Evolutionary conservation across 208 protist species (phyloP).

Genomic region (Wallacemonas collosoma): DNA sequence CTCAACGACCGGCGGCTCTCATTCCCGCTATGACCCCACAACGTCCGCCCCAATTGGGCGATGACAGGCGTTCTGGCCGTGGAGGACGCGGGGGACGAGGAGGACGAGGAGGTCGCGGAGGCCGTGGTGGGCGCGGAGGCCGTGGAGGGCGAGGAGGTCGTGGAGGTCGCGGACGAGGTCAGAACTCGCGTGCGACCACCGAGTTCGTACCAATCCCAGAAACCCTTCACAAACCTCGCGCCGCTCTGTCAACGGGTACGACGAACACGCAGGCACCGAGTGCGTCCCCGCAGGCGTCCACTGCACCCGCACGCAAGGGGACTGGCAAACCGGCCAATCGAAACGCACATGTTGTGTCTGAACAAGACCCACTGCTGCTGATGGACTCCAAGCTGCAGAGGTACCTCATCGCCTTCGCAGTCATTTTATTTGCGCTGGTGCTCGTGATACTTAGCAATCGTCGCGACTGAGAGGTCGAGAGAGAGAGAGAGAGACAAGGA

Average conservation of each 20-base stretch:
- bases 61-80: constrained; percentile 10
- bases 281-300: neutral
- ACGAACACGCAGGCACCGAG: neutral
- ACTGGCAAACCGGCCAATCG: neutral
- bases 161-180: constrained; percentile 11
- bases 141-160: constrained; percentile 22
- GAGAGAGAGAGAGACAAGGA: neutral
- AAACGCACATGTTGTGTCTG: neutral
- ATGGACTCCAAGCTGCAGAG: constrained; percentile 17
- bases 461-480: constrained; percentile 3
- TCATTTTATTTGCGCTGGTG: constrained; percentile 10
- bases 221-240: constrained; percentile 1
- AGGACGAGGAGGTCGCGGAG: constrained; percentile 23
- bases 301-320: neutral
- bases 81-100: constrained; percentile 21
- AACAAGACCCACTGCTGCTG: constrained; percentile 6
- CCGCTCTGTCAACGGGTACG: neutral
- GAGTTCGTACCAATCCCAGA: constrained; percentile 12
- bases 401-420: constrained; percentile 12
- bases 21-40: constrained; percentile 65
- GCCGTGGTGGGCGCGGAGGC: constrained; percentile 22
- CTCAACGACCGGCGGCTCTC: constrained; percentile 44
- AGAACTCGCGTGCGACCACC: constrained; percentile 1
- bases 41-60: constrained; percentile 27
- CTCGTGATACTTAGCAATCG: constrained; percentile 12